Percentiles rank a stretch among this genome's conserved stretches.
These are phyloP conservation scores for Hypoxylon sp. DNA, from an alignment of 2,329 filamentous ascomycete species.

Conservation along the genomic window DNA sequence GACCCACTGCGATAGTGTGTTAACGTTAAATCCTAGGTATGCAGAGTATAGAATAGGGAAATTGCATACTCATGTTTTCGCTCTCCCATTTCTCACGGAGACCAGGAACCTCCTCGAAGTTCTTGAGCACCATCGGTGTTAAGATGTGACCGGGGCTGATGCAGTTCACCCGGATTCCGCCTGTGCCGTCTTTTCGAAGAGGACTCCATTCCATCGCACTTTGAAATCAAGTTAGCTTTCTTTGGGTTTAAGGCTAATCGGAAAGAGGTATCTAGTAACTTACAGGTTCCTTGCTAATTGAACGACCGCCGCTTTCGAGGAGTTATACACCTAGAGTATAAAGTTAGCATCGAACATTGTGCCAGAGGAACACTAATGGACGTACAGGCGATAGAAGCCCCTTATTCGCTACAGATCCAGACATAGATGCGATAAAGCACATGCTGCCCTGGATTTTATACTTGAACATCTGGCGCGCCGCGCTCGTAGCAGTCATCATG, in stretches of 20 bases:
- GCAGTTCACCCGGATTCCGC: slow-evolving; percentile 74
- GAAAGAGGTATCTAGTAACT: too few relatives aligned
- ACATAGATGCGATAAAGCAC: slow-evolving; percentile 66
- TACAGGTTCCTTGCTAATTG: slow-evolving; percentile 70
- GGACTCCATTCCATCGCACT: slow-evolving; percentile 70
- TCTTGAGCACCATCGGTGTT: slow-evolving; percentile 75
- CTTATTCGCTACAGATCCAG: slow-evolving; percentile 60
- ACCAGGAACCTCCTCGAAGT: slow-evolving; percentile 74
- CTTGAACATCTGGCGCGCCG: slow-evolving; percentile 69
- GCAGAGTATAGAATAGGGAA: not conserved
- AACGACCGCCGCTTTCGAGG: slow-evolving; percentile 70
- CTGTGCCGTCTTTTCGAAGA: slow-evolving; percentile 47
- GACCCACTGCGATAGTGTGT: slow-evolving; percentile 55
- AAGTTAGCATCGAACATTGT: not conserved
- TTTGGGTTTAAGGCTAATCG: too few relatives aligned
- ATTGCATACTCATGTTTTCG: slow-evolving; percentile 69
- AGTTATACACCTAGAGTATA: slow-evolving; percentile 63
- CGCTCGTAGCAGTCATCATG: slow-evolving; percentile 75
- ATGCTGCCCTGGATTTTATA: slow-evolving; percentile 63
- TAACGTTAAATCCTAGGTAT: not conserved
- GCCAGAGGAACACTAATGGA: not conserved
- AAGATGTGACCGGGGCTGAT: slow-evolving; percentile 74
- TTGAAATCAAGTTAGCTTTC: too few relatives aligned
- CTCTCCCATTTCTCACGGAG: slow-evolving; percentile 68
- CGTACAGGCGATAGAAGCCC: slow-evolving; percentile 67